A percentile compares a stretch with the other conserved stretches of the same genome.
Conservation (phyloP, 2,329 filamentous ascomycete species). For the Lojkania enalia region DNA sequence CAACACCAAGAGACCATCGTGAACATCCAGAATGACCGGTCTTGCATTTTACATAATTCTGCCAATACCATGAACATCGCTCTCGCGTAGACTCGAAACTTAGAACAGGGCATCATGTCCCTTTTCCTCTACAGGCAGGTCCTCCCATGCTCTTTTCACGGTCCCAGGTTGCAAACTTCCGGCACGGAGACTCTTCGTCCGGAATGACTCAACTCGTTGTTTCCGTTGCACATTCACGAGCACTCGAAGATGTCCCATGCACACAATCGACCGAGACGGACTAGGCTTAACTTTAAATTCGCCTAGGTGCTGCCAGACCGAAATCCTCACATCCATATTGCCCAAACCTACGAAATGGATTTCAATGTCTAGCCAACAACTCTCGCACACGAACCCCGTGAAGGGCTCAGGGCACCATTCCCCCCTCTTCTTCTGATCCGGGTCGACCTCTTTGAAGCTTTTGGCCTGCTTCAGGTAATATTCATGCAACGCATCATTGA, state of each 20-base stretch:
- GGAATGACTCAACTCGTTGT: too few relatives aligned
- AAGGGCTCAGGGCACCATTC: background rate
- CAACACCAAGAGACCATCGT: constrained; percentile 9
- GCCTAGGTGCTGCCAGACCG: background rate
- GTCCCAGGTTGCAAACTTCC: too few relatives aligned
- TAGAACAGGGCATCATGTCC: too few relatives aligned
- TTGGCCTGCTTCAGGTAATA: background rate
- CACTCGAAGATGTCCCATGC: background rate
- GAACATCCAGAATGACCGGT: too few relatives aligned
- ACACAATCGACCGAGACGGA: background rate
- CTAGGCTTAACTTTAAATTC: background rate
- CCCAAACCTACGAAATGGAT: background rate
- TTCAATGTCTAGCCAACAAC: background rate
- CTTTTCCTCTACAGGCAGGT: too few relatives aligned
- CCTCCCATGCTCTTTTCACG: too few relatives aligned
- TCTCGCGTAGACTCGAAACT: too few relatives aligned
- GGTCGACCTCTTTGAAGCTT: background rate
- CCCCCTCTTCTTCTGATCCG: background rate
- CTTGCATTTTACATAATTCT: too few relatives aligned
- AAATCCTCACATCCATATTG: background rate
- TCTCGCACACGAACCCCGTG: background rate
- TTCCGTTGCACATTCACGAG: too few relatives aligned
- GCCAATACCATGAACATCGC: too few relatives aligned
- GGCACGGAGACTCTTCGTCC: too few relatives aligned
- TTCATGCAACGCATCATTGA: background rate